These are phyloP conservation scores for Hirsutella thompsonii DNA, from an alignment of 2,329 filamentous ascomycete species.

Conservation along the genomic window DNA sequence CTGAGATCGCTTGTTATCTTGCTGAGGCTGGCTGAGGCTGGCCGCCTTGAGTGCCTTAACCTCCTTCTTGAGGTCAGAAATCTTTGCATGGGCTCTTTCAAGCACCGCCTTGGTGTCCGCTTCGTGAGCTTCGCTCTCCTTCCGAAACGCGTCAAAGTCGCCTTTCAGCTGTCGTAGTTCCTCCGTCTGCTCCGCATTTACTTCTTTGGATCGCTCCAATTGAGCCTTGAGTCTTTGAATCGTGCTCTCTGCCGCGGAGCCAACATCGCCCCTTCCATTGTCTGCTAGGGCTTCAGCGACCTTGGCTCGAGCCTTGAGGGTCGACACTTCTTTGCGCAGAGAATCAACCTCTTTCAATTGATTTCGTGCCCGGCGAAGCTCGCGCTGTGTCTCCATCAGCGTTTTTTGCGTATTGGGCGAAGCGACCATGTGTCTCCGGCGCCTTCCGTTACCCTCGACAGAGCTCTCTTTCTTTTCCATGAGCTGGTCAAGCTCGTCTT, in stretches of 20 bases:
- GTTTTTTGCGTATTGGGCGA: constrained; percentile 39
- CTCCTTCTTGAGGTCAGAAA: constrained; percentile 41
- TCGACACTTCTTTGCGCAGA: constrained; percentile 39
- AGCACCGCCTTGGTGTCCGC: constrained; percentile 42
- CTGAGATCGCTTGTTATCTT: constrained; percentile 17
- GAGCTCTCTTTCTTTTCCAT: constrained; percentile 21
- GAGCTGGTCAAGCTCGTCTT: constrained; percentile 31
- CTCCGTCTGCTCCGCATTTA: constrained; percentile 32
- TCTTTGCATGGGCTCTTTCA: constrained; percentile 42
- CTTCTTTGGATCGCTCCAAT: constrained; percentile 29
- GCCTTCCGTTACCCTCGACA: constrained; percentile 14
- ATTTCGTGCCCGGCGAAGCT: constrained; percentile 39
- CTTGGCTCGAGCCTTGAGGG: constrained; percentile 37
- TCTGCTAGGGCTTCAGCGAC: constrained; percentile 24
- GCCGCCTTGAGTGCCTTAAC: constrained; percentile 29
- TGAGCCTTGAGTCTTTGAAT: constrained; percentile 27
- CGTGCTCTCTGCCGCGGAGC: constrained; percentile 11
- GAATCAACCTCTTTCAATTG: constrained; percentile 39
- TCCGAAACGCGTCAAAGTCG: constrained; percentile 41
- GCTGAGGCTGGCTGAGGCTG: constrained; percentile 9
- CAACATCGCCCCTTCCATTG: constrained; percentile 12
- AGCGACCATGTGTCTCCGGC: constrained; percentile 23
- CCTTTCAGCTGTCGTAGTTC: constrained; percentile 34
- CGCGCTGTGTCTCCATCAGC: constrained; percentile 37
- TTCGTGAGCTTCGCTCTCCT: constrained; percentile 39